Base-by-base conservation (phyloP, 2,329 filamentous ascomycete genomes). In the Ceratocystis huliohia region DNA sequence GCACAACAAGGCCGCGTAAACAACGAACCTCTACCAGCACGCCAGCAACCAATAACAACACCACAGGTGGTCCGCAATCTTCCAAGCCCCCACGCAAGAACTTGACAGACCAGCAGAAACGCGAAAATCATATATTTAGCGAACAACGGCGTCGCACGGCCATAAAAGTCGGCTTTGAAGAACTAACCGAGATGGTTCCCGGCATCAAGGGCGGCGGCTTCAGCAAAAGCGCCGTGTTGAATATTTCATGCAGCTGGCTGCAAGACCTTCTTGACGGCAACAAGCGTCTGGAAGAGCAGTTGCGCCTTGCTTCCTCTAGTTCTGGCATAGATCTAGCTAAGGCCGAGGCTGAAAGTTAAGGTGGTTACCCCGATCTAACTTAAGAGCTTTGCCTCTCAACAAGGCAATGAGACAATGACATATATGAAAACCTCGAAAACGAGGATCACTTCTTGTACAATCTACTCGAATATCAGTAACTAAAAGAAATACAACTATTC, bases 81-180 rank as follows among this genome's bases (percentile, higher is more conserved):
- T 41, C 37, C 37, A 41, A 41, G 37, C 37, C 76, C 1, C 73
- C 79, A 2, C 77, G 88, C 30, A 87, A 86, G 73, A 96, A 96
- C 71, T 84, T 94, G 3, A 84, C 85, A 0, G 88, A 93, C 70
- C 86, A 88, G 68, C 88, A 94, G 75, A 94, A 93, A 75, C 81
- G 89, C 59, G 87, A 86, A 72, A 96, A 96, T 70, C 90, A 95
- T 73, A 94, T 96, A 70, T 81, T 86, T 64, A 94, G 90, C 64
- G 91, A 95, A 73, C 89, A 96, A 76, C 95, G 94, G 75, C 83
- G 91, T 44, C 82, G 91, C 61, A 90, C 89, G 30, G 78, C 91
- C 61, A 93, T 93, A 72, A 88, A 91, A 72, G 83, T 88, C 70
- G 89, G 89, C 0, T 96, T 93, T 71, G 88, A 91, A 56, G 88